phyloP scores from a whole-genome alignment of 148 eudicot genomes.

The Diospyros lotus region DNA sequence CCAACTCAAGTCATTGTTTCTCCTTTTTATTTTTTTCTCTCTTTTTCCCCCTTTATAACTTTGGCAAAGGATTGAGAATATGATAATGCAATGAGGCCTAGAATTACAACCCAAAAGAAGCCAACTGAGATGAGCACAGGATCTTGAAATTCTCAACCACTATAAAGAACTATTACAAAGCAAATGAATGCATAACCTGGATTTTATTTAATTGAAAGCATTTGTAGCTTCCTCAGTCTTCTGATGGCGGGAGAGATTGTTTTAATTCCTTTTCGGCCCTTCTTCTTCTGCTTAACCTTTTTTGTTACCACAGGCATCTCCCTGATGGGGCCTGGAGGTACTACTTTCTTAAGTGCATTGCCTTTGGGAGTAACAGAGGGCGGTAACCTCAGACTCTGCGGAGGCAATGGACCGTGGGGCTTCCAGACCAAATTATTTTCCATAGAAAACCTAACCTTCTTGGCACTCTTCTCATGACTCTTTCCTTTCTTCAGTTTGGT shows the following conservation, averaged over 20 bases:
- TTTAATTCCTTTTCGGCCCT: constrained; percentile 43
- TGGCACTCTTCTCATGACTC: constrained; percentile 55
- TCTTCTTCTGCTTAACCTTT: constrained; percentile 62
- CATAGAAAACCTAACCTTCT: constrained; percentile 80
- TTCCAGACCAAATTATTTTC: constrained; percentile 92
- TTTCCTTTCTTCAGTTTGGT: constrained; percentile 19
- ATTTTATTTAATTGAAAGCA: constrained; percentile 7
- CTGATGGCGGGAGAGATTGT: constrained; percentile 49
- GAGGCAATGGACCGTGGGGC: constrained; percentile 80
- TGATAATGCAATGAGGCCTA: not conserved
- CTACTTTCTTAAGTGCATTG: constrained; percentile 88
- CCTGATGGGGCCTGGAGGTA: constrained; percentile 77
- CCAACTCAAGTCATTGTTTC: no score
- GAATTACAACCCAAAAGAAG: not conserved
- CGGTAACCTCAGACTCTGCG: constrained; percentile 76
- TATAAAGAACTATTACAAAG: not conserved
- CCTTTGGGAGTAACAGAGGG: constrained; percentile 91
- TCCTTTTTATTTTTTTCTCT: no score
- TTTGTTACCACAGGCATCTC: constrained; percentile 43
- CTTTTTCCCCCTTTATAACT: not conserved
- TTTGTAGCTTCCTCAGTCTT: constrained; percentile 40
- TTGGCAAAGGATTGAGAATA: not conserved
- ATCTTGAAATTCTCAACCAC: not conserved
- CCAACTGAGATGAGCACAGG: not conserved
- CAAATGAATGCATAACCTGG: constrained; percentile 3